These are phyloP conservation scores for Sporisorium reilianum DNA, from an alignment of 1,284 basidiomycete species.

Conservation along the genomic window DNA sequence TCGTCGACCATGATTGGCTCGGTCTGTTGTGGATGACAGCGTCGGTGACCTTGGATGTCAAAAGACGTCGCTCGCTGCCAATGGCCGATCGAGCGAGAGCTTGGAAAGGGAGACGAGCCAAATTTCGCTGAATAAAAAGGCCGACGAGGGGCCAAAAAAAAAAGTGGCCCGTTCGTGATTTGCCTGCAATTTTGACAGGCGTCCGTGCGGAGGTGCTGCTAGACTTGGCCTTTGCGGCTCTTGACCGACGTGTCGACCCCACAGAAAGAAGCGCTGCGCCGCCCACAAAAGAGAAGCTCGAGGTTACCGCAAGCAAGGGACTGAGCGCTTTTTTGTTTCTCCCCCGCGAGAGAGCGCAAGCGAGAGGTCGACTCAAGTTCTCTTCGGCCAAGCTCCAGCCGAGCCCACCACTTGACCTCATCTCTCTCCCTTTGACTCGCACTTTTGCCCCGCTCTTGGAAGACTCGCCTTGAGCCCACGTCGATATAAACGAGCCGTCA, in stretches of 20 bases:
- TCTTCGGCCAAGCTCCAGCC: too few species aligned
- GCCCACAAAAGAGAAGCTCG: not conserved
- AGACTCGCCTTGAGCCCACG: not conserved
- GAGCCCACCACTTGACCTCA: too few species aligned
- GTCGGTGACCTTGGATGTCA: not conserved
- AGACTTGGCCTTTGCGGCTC: constrained; percentile 14
- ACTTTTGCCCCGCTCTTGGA: constrained; percentile 27
- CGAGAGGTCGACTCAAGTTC: too few species aligned
- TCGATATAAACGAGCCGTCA: constrained; percentile 14
- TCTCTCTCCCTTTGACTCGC: too few species aligned
- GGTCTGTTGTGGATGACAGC: not conserved
- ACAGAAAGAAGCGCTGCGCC: not conserved
- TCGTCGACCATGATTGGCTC: not conserved
- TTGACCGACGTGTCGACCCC: constrained; percentile 33
- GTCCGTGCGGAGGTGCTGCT: not conserved
- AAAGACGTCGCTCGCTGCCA: not conserved
- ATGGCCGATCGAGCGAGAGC: too few species aligned
- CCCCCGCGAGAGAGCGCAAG: too few species aligned
- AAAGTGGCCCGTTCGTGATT: constrained; percentile 7
- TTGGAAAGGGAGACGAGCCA: not conserved
- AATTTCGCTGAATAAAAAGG: constrained; percentile 8
- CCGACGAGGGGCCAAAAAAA: too few species aligned
- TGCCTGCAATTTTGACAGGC: not conserved
- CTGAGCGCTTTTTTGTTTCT: not conserved
- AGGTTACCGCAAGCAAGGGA: constrained; percentile 14